Conservation (phyloP, 495 filamentous ascomycete genomes). For the Hypoxylon lienhwacheense region DNA sequence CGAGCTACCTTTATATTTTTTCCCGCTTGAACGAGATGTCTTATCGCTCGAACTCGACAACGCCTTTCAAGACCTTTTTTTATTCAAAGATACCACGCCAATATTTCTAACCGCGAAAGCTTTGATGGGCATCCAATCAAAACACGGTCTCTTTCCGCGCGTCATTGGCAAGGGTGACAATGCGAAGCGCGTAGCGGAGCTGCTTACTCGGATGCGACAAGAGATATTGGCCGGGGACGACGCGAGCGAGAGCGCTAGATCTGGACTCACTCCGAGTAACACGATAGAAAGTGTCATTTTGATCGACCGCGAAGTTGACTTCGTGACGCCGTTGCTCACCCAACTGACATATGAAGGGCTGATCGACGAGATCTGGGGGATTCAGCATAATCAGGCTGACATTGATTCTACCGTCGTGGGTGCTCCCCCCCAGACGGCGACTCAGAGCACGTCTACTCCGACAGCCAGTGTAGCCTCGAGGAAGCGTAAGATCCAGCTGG, state of each 20-base stretch:
- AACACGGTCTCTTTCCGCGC: constrained; percentile 89
- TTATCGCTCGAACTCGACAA: constrained; percentile 88
- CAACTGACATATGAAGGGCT: constrained; percentile 97
- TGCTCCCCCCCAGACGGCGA: constrained; percentile 58
- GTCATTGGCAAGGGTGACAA: constrained; percentile 97
- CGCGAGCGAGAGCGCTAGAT: constrained; percentile 58
- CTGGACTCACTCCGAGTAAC: constrained; percentile 82
- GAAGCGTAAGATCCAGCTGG: constrained; percentile 88
- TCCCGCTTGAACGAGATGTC: constrained; percentile 88
- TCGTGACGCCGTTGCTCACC: constrained; percentile 85
- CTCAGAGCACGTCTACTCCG: constrained; percentile 54
- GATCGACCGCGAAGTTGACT: constrained; percentile 92
- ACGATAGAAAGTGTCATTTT: constrained; percentile 88
- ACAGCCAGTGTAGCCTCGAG: constrained; percentile 47
- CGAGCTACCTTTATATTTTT: constrained; percentile 84
- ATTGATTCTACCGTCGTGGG: constrained; percentile 92
- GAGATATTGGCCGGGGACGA: constrained; percentile 84
- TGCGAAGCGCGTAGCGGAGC: constrained; percentile 82
- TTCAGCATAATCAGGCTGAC: constrained; percentile 85
- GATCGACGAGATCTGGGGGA: constrained; percentile 91
- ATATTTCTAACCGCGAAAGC: constrained; percentile 86
- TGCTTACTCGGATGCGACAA: constrained; percentile 89
- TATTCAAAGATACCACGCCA: constrained; percentile 88
- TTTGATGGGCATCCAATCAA: constrained; percentile 92
- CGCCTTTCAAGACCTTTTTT: constrained; percentile 82